Percentiles rank a stretch among this genome's conserved stretches.
Conservation (phyloP, 2,329 filamentous ascomycete species). For the Verruconis gallopava region DNA sequence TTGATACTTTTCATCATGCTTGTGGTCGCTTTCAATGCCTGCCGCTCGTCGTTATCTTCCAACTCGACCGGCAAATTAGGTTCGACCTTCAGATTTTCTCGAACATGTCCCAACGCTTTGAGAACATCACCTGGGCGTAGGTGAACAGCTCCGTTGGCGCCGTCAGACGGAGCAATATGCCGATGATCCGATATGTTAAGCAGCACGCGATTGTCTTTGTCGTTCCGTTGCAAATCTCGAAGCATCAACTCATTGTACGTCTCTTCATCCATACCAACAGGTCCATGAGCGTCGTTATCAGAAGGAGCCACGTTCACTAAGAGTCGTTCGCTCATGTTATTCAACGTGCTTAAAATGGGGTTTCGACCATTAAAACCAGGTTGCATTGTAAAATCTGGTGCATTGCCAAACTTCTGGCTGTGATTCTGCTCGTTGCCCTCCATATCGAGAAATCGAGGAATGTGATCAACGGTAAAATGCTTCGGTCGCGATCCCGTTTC, state of each 20-base stretch:
- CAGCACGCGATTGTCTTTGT: constrained; percentile 62
- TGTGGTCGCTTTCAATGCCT: constrained; percentile 43
- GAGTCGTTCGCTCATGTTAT: constrained; percentile 84
- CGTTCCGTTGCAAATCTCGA: constrained; percentile 64
- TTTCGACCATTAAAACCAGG: constrained; percentile 61
- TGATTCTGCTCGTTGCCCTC: constrained; percentile 93
- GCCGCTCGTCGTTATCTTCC: constrained; percentile 41
- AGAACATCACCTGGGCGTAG: constrained; percentile 26
- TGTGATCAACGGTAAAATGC: constrained; percentile 42
- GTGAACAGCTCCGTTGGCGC: constrained; percentile 22
- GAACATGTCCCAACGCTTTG: constrained; percentile 45
- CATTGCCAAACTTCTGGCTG: constrained; percentile 74
- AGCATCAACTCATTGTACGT: constrained; percentile 64
- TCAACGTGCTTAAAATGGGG: constrained; percentile 79
- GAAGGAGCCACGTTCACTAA: constrained; percentile 75
- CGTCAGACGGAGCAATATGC: constrained; percentile 55
- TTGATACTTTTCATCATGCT: constrained; percentile 54
- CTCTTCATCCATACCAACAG: constrained; percentile 56
- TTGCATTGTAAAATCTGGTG: constrained; percentile 81
- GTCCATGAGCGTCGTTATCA: constrained; percentile 53
- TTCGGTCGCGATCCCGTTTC: constrained; percentile 22
- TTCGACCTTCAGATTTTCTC: constrained; percentile 43
- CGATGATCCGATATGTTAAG: constrained; percentile 83
- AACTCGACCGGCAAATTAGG: constrained; percentile 38
- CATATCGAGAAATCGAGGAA: constrained; percentile 83